phyloP scores from a whole-genome alignment of 148 eudicot species.

The Simmondsia chinensis region DNA sequence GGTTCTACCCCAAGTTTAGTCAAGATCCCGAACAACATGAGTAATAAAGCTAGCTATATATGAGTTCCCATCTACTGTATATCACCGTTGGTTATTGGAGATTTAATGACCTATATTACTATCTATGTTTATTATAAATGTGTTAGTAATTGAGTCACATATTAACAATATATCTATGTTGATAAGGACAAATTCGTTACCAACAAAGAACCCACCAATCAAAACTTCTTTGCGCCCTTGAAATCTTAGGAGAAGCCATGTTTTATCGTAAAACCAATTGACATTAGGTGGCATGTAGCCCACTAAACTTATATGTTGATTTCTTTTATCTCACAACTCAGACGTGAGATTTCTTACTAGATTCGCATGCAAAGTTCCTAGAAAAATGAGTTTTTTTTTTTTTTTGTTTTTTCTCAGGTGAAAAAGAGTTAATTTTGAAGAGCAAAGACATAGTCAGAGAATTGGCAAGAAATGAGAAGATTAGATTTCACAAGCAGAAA shows the following conservation, averaged over 20 bases:
- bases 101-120: no score
- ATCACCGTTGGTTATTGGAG: no score
- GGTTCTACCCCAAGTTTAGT: background rate
- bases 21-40: background rate
- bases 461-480: slow-evolving; percentile 10
- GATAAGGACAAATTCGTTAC: no score
- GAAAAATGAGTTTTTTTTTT: background rate
- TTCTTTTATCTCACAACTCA: background rate
- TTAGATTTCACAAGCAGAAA: slow-evolving; percentile 13
- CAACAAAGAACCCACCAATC: no score
- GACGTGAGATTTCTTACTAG: background rate
- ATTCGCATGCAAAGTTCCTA: slow-evolving; percentile 3
- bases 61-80: no score
- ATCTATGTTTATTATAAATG: no score
- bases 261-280: no score
- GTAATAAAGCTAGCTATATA: background rate
- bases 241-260: no score
- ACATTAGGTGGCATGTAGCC: no score
- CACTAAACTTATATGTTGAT: background rate
- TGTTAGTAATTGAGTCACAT: no score
- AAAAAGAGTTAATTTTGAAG: background rate
- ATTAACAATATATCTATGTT: no score
- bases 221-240: no score
- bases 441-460: slow-evolving; percentile 4
- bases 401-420: background rate